Evolutionary conservation across 2,329 filamentous ascomycete genomes (phyloP), one percentile per base, ranked within the genome.

Genomic region (Diaporthe ilicicola): DNA sequence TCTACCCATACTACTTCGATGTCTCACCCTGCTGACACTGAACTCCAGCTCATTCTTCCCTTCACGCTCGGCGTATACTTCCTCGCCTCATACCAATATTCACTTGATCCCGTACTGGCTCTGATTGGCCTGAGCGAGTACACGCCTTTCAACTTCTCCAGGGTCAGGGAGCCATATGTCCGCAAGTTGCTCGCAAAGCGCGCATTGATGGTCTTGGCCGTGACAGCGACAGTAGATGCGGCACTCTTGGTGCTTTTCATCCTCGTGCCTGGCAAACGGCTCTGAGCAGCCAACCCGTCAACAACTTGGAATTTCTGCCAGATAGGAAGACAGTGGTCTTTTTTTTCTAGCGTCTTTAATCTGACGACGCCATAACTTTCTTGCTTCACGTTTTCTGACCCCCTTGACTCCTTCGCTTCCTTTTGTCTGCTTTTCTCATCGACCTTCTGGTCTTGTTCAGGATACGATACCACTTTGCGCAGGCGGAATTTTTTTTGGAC

Each of bases 61-160:
- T 98, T 98, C 83, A 94, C 94, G 1, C 83, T 99, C 42, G 95
- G 94, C 29, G 90, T 97, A 39, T 99, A 99, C 82, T 91, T 92
- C 77, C 89, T 97, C 42, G 89, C 92, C 34, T 96, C 95, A 2
- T 97, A 98, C 78, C 95, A 98, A 81, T 99, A 98, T 83, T 94
- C 94, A 74, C 90, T 99, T 65, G 96, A 99, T 77, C 95, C 97
- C 0, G 85, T 97, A 73, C 90, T 98, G 81, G 96, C 94, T 5
- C 87, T 98, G 24, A 81, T 93, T n/a, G 95, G 95, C 44, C 92
- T 91, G 81, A 98, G 95, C 84, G 97, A 99, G 84, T 98, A 98
- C 83, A 98, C 95, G 0, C 94, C 97, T 64, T 95, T 98, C 86
- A 93, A 91, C 81, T 98, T 97, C 84, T 92, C 93, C 29, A 89